Percentiles rank a stretch among this genome's conserved stretches.
phyloP scores from a whole-genome alignment of 805 yeast species.

The Zygotorulaspora chibaensis region DNA sequence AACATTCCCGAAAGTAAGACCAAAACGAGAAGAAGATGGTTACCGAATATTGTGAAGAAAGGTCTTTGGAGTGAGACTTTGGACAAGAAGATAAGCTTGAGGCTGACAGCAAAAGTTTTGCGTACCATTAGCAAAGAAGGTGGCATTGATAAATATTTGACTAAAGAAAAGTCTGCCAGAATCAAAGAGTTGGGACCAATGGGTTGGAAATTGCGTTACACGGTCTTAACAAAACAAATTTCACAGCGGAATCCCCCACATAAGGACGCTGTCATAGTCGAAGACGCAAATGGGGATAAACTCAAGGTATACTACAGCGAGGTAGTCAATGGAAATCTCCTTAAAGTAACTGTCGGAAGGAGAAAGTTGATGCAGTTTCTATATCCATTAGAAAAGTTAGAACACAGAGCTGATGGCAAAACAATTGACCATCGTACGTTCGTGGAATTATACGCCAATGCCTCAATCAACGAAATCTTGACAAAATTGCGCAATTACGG shows the following conservation, averaged over 20 bases:
- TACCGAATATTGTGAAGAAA: slow-evolving; percentile 75
- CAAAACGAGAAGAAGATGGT: slow-evolving; percentile 73
- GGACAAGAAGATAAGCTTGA: slow-evolving; percentile 50
- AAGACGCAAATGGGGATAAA: slow-evolving; percentile 30
- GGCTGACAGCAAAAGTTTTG: slow-evolving; percentile 74
- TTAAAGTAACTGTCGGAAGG: slow-evolving; percentile 57
- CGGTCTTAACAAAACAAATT: slow-evolving; percentile 49
- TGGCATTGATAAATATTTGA: slow-evolving; percentile 84
- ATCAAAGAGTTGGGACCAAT: slow-evolving; percentile 86
- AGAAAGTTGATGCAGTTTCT: slow-evolving; percentile 54
- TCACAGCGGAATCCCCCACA: slow-evolving; percentile 39
- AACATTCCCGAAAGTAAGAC: slow-evolving; percentile 69
- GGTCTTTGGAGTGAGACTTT: slow-evolving; percentile 82
- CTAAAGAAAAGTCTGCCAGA: slow-evolving; percentile 84
- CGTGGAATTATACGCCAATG: slow-evolving; percentile 39
- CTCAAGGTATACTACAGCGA: slow-evolving; percentile 49
- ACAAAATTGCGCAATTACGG: slow-evolving; percentile 25
- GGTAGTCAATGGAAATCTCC: slow-evolving; percentile 38
- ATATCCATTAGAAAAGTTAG: slow-evolving; percentile 47
- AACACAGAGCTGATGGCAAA: slow-evolving; percentile 41
- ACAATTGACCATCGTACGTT: slow-evolving; percentile 46
- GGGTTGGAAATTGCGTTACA: slow-evolving; percentile 88
- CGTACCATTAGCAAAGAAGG: slow-evolving; percentile 90
- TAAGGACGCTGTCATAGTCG: slow-evolving; percentile 35
- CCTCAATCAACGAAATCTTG: slow-evolving; percentile 19